Evolutionary conservation across 495 filamentous ascomycete species (phyloP), one percentile per base, ranked within the genome.

Genomic region (Xylaria palmicola): DNA sequence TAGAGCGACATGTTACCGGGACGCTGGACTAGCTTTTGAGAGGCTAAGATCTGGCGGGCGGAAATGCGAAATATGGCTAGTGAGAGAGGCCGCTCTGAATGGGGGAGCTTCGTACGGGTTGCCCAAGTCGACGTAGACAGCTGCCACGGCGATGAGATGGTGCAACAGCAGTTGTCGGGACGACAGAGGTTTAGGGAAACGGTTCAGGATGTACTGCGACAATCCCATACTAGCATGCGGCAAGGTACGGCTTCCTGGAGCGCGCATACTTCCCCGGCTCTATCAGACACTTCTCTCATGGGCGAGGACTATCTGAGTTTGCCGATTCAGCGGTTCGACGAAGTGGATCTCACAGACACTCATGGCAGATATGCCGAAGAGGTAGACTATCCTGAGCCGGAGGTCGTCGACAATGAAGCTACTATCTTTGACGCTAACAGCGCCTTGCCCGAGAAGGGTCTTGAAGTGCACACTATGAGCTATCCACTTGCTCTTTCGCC

Each of bases 141-240:
- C 30, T 43, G 34, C 15, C 15, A 50, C 26, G 19, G 20, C 27
- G 56, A 63, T 41, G 45, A 53, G 17, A 13, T 43, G 41, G 57
- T 41, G 15, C 48, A 44, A 3, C 65, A 41, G 36, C 61, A 24
- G 34, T 56, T 57, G 48, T 59, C 62, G 7, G 56, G 56, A 3
- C 43, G 12, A 19, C 45, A 34, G 47, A 41, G 62, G 13, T 68
- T 68, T 49, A 57, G 61, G 10, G 60, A 36, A 22, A 62, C 65
- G 22, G 61, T 71, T 13, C 68, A 56, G 12, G 55, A 71, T 40
- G 57, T 68, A 5, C 26, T 66, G 9, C 55, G 40, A 32, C 65
- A 61, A 13, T 51, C 17, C 27, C 22, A 22, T 36, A 45, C 48
- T 37, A 6, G 57, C 1, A 40, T 12, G 20, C 39, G 51, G 10